Base-by-base conservation (phyloP, 495 filamentous ascomycete genomes). In the Hypomontagnella submonticulosa region DNA sequence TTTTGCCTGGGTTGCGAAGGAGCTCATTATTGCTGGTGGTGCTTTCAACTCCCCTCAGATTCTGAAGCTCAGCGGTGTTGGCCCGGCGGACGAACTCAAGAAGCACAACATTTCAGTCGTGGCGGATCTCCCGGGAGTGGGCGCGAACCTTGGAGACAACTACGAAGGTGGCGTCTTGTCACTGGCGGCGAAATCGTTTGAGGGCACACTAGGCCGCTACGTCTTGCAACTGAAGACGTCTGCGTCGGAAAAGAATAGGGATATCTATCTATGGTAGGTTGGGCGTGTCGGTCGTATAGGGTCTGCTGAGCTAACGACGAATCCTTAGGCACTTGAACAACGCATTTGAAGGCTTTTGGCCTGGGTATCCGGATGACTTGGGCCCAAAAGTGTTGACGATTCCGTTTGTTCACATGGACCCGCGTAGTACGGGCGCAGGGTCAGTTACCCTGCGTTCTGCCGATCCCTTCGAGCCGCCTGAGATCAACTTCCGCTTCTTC, bases 31-130 rank as follows among this genome's bases (percentile, higher is more conserved):
- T 33, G 77, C 80, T 1, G 79, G 77, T 8, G 85, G 85, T 3
- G 75, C 82, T 13, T 87, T 85, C 73, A 85, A 84, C 76, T 80
- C 81, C 16, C 85, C 85, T 15, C 79, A 85, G 38, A 79, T 87
- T 12, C 73, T 88, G 8, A 81, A 85, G 58, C 81, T 83, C 3
- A 83, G 77, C 13, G 85, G 84, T 7, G 81, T 88, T 48, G 85
- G 86, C 0, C 77, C 82, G 0, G 76, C 73, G 6, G 74, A 76
- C 0, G 83, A 86, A 44, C 73, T 87, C 10, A 55, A 71, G 1
- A 75, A 80, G 40, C 75, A 80, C 54, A 71, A 71, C 8, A 86
- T 88, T 41, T 66, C 76, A n/a, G 76, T 81, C 20, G 61, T 77
- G 15, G 69, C 79, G 1, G 73, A 85, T 19, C 66, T 81, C 0